Percentiles rank a stretch among this genome's conserved stretches.
Evolutionary conservation across 352 stramenopile species (phyloP).

Genomic region (Aphanomyces astaci): DNA sequence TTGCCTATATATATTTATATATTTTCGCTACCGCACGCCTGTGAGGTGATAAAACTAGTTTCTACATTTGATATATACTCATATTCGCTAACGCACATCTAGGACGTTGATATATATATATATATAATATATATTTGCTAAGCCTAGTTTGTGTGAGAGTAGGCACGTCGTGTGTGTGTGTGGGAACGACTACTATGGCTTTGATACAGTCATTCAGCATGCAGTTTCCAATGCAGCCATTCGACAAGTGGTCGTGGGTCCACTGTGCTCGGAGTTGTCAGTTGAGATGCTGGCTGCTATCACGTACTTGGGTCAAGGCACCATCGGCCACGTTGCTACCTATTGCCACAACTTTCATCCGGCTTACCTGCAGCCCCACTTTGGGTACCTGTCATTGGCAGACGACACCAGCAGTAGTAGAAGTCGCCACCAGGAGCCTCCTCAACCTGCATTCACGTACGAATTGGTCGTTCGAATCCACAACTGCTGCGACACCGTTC

Average conservation of each 20-base stretch:
- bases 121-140: too few relatives aligned
- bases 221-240: neutral
- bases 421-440: neutral
- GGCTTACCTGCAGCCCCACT: neutral
- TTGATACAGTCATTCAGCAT: conserved; percentile 11
- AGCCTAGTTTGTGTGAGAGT: too few relatives aligned
- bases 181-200: conserved; percentile 14
- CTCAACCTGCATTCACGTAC: neutral
- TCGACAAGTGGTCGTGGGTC: neutral
- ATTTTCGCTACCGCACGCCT: too few relatives aligned
- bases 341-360: conserved; percentile 12
- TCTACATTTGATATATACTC: neutral
- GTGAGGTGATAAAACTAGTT: neutral
- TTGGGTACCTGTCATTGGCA: neutral
- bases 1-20: too few relatives aligned
- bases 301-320: neutral
- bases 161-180: conserved; percentile 17
- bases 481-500: neutral
- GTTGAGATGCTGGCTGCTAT: neutral
- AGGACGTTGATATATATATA: too few relatives aligned
- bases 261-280: neutral
- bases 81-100: too few relatives aligned
- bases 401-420: too few relatives aligned
- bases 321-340: neutral
- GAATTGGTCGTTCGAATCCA: neutral